phyloP scores from a whole-genome alignment of 352 stramenopile species.

The Globisporangium takayamanum region DNA sequence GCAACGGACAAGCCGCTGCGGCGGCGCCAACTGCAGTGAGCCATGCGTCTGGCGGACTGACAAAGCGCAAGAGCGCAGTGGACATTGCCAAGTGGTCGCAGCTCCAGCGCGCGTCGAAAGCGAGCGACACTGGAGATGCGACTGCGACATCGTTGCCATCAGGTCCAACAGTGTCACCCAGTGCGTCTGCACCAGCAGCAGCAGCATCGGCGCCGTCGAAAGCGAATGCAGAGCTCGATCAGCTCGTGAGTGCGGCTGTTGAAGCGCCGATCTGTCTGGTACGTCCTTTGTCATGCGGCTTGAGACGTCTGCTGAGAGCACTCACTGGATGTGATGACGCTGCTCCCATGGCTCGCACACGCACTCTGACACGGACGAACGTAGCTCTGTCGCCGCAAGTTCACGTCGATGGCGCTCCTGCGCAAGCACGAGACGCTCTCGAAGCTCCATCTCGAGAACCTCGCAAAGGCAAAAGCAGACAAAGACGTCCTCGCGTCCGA shows the following conservation, averaged over 20 bases:
- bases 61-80: constrained; percentile 64
- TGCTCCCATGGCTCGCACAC: not conserved
- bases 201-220: constrained; percentile 6
- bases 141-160: not conserved
- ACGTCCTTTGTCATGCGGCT: constrained; percentile 6
- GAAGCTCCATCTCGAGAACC: constrained; percentile 65
- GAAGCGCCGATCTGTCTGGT: constrained; percentile 80
- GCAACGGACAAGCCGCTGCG: constrained; percentile 2
- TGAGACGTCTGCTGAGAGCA: not conserved
- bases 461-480: constrained; percentile 71
- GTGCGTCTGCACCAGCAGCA: not conserved
- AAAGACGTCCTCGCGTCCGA: constrained; percentile 56
- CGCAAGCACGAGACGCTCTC: constrained; percentile 76
- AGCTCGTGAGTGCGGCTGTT: constrained; percentile 33
- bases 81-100: constrained; percentile 85
- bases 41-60: too few species aligned
- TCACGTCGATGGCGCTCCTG: constrained; percentile 62
- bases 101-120: constrained; percentile 27
- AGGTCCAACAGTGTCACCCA: not conserved
- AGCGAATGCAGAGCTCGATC: constrained; percentile 19
- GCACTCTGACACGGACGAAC: not conserved
- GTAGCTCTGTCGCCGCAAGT: constrained; percentile 78
- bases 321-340: not conserved
- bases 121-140: constrained; percentile 12
- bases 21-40: constrained; percentile 1